A percentile compares a stretch with the other conserved stretches of the same genome.
phyloP scores from a whole-genome alignment of 75 land plant species.

The Cryptomeria japonica region DNA sequence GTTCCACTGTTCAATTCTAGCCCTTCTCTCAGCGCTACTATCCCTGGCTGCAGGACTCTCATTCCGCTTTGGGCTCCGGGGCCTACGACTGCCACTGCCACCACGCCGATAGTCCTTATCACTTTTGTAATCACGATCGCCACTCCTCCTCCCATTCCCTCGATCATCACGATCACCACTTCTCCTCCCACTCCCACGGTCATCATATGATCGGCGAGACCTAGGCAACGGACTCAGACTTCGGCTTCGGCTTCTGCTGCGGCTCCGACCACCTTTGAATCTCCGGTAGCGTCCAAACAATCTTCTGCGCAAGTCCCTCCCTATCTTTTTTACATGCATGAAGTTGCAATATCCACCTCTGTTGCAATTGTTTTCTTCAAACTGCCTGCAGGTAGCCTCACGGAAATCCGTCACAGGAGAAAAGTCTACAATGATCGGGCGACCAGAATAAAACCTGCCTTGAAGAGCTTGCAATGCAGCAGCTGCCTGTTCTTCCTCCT shows the following conservation, averaged over 20 bases:
- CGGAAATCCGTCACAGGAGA: slow-evolving; percentile 87
- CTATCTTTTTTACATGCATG: slow-evolving; percentile 76
- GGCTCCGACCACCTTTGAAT: slow-evolving; percentile 12
- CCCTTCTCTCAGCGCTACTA: slow-evolving; percentile 82
- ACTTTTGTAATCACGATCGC: not conserved
- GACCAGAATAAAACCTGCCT: slow-evolving; percentile 73
- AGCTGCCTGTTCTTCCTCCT: slow-evolving; percentile 82
- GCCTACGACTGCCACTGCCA: slow-evolving; percentile 1
- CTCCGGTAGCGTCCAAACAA: slow-evolving; percentile 62
- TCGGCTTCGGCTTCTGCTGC: slow-evolving; percentile 55
- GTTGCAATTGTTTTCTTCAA: slow-evolving; percentile 80
- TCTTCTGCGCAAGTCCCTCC: slow-evolving; percentile 64
- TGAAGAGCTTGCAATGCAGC: slow-evolving; percentile 59
- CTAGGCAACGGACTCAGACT: slow-evolving; percentile 43
- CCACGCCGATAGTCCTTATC: not conserved
- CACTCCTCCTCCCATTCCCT: slow-evolving; percentile 36
- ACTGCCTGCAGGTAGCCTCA: slow-evolving; percentile 85
- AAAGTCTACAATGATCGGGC: slow-evolving; percentile 83
- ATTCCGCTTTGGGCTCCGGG: slow-evolving; percentile 34
- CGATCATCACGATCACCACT: slow-evolving; percentile 31
- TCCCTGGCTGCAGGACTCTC: slow-evolving; percentile 53
- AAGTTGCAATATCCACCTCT: slow-evolving; percentile 89
- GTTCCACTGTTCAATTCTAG: slow-evolving; percentile 87
- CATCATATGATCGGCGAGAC: slow-evolving; percentile 31
- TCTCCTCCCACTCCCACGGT: slow-evolving; percentile 27